These are phyloP conservation scores for Wickerhamiella azymoides DNA, from an alignment of 805 yeast species.

Conservation along the genomic window DNA sequence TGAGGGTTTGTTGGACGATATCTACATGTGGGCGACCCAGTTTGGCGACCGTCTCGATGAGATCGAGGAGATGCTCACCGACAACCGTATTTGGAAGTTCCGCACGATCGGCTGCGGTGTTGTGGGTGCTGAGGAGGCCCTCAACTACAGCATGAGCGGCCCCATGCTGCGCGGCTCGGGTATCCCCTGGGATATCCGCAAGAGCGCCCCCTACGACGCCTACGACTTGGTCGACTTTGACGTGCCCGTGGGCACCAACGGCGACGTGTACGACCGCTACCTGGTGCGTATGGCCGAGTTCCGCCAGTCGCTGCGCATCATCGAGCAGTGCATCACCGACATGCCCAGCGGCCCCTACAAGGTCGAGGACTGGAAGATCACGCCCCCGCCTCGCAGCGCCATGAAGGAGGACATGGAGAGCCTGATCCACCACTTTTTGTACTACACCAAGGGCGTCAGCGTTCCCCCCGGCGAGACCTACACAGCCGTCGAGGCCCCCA, in stretches of 20 bases:
- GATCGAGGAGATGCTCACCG: conserved; percentile 77
- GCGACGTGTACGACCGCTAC: conserved; percentile 87
- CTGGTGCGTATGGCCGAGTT: conserved; percentile 82
- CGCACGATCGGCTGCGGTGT: conserved; percentile 72
- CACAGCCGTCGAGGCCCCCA: conserved; percentile 86
- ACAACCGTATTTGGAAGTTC: conserved; percentile 84
- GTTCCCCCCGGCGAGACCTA: conserved; percentile 88
- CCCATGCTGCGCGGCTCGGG: conserved; percentile 89
- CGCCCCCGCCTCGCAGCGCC: conserved; percentile 64
- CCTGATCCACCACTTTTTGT: conserved; percentile 74
- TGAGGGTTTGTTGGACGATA: conserved; percentile 73
- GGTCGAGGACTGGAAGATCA: conserved; percentile 77
- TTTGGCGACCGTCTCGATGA: conserved; percentile 88
- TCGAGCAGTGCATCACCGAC: conserved; percentile 78
- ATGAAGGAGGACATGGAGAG: conserved; percentile 94
- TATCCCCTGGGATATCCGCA: conserved; percentile 73
- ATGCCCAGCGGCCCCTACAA: conserved; percentile 89
- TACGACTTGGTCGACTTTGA: conserved; percentile 78
- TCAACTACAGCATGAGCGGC: conserved; percentile 67
- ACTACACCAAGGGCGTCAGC: conserved; percentile 75
- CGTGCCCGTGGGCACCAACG: conserved; percentile 72
- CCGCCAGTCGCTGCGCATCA: conserved; percentile 78
- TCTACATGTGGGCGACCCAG: conserved; percentile 93
- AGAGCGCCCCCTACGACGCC: conserved; percentile 81
- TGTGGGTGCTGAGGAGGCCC: conserved; percentile 75